Percentiles rank a stretch among this genome's conserved stretches.
Evolutionary conservation across 495 filamentous ascomycete species (phyloP).

Genomic region (Talaromyces trachyspermus): DNA sequence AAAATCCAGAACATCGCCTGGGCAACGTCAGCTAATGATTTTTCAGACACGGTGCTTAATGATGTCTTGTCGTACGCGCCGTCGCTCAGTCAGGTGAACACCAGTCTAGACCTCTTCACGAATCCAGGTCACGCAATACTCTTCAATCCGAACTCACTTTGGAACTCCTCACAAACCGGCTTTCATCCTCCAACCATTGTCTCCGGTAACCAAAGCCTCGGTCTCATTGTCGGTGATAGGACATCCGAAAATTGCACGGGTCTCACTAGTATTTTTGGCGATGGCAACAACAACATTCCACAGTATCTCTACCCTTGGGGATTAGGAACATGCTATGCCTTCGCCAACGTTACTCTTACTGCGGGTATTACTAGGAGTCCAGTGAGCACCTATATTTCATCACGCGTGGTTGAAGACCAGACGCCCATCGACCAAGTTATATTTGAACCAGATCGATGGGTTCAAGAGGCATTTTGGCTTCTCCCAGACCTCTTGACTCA

Average conservation of each 20-base stretch:
- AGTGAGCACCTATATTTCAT: slow-evolving; percentile 11
- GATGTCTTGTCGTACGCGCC: not conserved
- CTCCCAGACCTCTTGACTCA: slow-evolving; percentile 12
- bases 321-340: slow-evolving; percentile 3
- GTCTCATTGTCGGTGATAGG: too few relatives aligned
- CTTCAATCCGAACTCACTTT: not conserved
- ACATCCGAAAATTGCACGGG: not conserved
- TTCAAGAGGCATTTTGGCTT: slow-evolving; percentile 10
- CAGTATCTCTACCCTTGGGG: not conserved
- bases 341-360: slow-evolving; percentile 10
- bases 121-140: slow-evolving; percentile 3
- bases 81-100: not conserved
- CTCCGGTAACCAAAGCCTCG: slow-evolving; percentile 1
- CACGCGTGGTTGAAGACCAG: slow-evolving; percentile 12
- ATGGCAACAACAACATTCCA: not conserved
- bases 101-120: not conserved
- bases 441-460: not conserved
- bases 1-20: slow-evolving; percentile 11
- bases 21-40: slow-evolving; percentile 2
- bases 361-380: slow-evolving; percentile 8
- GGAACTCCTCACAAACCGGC: too few relatives aligned
- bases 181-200: not conserved
- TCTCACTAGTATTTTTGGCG: not conserved
- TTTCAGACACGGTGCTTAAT: not conserved
- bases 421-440: not conserved